These are phyloP conservation scores for Claviceps africana DNA, from an alignment of 2,329 filamentous ascomycete genomes.

Conservation along the genomic window DNA sequence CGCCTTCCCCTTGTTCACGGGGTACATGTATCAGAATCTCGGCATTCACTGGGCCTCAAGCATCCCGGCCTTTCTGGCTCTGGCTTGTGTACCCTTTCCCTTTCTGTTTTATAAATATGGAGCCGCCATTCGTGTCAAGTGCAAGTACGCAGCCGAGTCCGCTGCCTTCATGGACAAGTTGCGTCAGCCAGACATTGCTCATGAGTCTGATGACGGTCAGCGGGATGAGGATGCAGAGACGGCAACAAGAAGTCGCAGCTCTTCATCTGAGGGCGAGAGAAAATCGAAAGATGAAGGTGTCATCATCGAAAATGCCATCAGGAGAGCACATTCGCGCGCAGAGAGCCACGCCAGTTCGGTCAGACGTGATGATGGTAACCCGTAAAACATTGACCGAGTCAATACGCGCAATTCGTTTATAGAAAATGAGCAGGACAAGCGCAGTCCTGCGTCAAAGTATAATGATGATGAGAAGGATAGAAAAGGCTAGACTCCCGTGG, in stretches of 20 bases:
- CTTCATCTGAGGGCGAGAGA: background rate
- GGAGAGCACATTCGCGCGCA: background rate
- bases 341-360: background rate
- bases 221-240: background rate
- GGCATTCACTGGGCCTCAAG: constrained; percentile 30
- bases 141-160: constrained; percentile 5
- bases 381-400: constrained; percentile 4
- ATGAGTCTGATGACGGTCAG: background rate
- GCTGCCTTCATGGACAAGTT: constrained; percentile 5
- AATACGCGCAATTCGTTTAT: constrained; percentile 4
- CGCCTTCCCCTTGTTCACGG: constrained; percentile 23
- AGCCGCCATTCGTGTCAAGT: constrained; percentile 16
- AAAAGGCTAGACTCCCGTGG: too few species aligned
- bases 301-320: background rate
- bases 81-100: constrained; percentile 24
- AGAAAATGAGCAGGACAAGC: background rate
- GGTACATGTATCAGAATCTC: constrained; percentile 24
- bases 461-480: too few species aligned
- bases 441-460: too few species aligned
- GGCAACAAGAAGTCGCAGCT: background rate
- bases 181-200: background rate
- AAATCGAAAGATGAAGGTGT: background rate
- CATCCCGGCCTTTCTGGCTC: constrained; percentile 24
- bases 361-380: constrained; percentile 3
- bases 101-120: constrained; percentile 24